These are phyloP conservation scores for Penicillium macrosclerotiorum DNA, from an alignment of 495 filamentous ascomycete species.

Conservation along the genomic window DNA sequence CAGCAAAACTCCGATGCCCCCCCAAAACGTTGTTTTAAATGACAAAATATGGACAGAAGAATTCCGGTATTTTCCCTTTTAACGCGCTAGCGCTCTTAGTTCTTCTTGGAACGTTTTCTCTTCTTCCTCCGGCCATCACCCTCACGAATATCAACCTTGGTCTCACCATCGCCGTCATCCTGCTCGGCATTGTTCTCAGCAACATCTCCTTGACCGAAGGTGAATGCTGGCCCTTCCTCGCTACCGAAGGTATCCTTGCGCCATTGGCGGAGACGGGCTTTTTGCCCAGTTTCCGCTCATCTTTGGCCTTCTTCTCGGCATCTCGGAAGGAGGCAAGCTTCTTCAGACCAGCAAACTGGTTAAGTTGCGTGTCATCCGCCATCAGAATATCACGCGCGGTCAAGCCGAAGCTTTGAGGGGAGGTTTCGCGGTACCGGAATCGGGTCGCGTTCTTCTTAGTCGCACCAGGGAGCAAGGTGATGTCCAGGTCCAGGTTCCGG, in stretches of 20 bases:
- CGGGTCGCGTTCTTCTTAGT: conserved; percentile 52
- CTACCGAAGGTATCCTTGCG: conserved; percentile 87
- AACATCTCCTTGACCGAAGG: conserved; percentile 19
- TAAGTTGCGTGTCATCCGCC: conserved; percentile 82
- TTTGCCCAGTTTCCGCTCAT: conserved; percentile 85
- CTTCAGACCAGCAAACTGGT: conserved; percentile 89
- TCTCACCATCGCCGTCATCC: conserved; percentile 23
- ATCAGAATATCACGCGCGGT: conserved; percentile 88
- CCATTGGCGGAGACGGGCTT: conserved; percentile 90
- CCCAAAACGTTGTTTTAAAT: background rate
- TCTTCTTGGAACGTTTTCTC: conserved; percentile 52
- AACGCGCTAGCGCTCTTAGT: conserved; percentile 24
- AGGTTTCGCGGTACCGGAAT: conserved; percentile 94
- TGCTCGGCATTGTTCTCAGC: conserved; percentile 21
- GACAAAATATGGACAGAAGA: conserved; percentile 12
- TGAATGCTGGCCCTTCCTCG: conserved; percentile 56
- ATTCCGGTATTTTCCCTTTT: no score
- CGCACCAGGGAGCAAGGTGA: conserved; percentile 54
- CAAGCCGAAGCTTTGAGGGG: conserved; percentile 83
- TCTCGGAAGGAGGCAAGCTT: conserved; percentile 90
- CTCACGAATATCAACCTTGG: conserved; percentile 46
- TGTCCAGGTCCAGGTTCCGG: conserved; percentile 69
- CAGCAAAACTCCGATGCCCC: conserved; percentile 6
- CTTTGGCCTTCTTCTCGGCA: conserved; percentile 78
- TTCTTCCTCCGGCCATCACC: conserved; percentile 44